A percentile compares a stretch with the other conserved stretches of the same genome.
Conservation (phyloP, 306 rosid genomes). For the barrel medic (Medicago truncatula) region MtrunA17r5.0-ANR NC_053044.1:43403001-43403500, state of each 20-base stretch:
- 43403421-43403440: background rate
- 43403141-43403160: conserved; percentile 86
- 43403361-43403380: background rate
- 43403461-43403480: background rate
- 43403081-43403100: conserved; percentile 96
- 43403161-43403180: conserved; percentile 93
- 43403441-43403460: background rate
- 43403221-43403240: conserved; percentile 98
- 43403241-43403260: conserved; percentile 98
- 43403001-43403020: background rate
- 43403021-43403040: conserved; percentile 75
- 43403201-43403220: conserved; percentile 91
- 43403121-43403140: conserved; percentile 99
- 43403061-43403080: conserved; percentile 85
- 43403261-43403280: conserved; percentile 88
- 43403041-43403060: conserved; percentile 98
- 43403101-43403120: conserved; percentile 96
- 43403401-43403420: background rate
- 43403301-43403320: conserved; percentile 10
- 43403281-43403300: conserved; percentile 91
- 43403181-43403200: conserved; percentile 91
- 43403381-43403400: background rate
- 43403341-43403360: conserved; percentile 12
- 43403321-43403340: background rate
- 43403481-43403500: background rate